Evolutionary conservation across 192 early-diverging fungal species (phyloP), one percentile per base, ranked within the genome.

Genomic region (Entomortierella lignicola): DNA sequence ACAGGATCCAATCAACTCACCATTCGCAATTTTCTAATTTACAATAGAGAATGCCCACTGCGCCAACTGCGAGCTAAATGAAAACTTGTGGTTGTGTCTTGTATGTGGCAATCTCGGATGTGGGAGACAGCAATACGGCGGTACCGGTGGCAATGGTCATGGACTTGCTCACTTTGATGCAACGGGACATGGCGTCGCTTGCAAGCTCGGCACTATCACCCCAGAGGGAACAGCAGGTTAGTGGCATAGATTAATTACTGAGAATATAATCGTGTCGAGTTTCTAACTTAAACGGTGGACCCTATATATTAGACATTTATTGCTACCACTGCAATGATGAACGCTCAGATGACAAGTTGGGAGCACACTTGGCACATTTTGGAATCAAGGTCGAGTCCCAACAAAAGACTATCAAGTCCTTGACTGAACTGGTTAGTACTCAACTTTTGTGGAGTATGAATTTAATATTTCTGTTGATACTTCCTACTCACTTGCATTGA

Each of bases 1-100:
- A 58, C 13, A 58, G 17, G 6, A 39, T 15, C 11, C 25, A n/a
- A 4, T 31, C 11, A 37, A n/a, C 8, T 23, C 17, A 21, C 8
- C 59, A 21, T 25, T 8, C n/a, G n/a, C n/a, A n/a, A n/a, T 42
- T 43, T 44, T 44, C 20, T 44, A 31, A 4, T n/a, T 48, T 34
- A 20, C 17, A 12, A 15, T 51, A 84, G 83, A 77, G 20, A 82
- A 92, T 21, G 91, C 93, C 1, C 93, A 94, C 71, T 96, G 94
- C 73, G 83, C 72, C 48, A 66, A 86, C 23, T 99, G 98, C 77
- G 95, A 97, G 1, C 85, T 98, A 34, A 91, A 86, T 7, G 92
- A 95, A 51, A 99, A 99, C 69, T 84, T 99, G 42, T 99, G 98
- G 98, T 84, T 99, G 44, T 99, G 98, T 63, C 80, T 99, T 32